Conservation (phyloP, 192 early-diverging fungal species). For the Lobosporangium transversale region DNA sequence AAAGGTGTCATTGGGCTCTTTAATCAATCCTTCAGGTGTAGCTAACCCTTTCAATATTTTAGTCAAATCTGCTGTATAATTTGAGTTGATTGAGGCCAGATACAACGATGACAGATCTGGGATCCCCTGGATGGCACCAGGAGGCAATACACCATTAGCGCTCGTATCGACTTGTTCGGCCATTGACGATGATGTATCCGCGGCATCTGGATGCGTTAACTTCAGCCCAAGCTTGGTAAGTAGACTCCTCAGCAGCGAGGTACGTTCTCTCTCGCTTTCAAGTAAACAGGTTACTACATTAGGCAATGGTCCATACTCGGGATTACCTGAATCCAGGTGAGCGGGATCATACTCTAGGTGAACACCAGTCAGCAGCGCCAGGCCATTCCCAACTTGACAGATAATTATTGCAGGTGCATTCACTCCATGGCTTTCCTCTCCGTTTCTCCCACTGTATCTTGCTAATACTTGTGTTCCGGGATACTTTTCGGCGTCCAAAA, state of each 20-base stretch:
- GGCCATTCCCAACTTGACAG: constrained; percentile 72
- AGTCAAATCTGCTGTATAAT: constrained; percentile 11
- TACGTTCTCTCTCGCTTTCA: constrained; percentile 60
- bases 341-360: constrained; percentile 86
- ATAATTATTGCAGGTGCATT: constrained; percentile 70
- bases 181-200: not conserved
- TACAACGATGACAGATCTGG: constrained; percentile 58
- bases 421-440: not conserved
- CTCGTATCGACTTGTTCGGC: not conserved
- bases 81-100: constrained; percentile 29
- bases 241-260: constrained; percentile 64
- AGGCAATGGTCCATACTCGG: constrained; percentile 62
- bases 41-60: constrained; percentile 4
- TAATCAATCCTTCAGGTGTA: constrained; percentile 29
- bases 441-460: constrained; percentile 27
- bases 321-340: constrained; percentile 56
- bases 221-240: constrained; percentile 74
- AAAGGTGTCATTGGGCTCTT: constrained; percentile 55
- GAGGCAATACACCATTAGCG: not conserved
- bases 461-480: constrained; percentile 53
- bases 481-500: constrained; percentile 57
- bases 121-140: constrained; percentile 26
- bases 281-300: constrained; percentile 60
- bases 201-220: constrained; percentile 13
- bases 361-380: constrained; percentile 79